Base-by-base conservation (phyloP, 345 rosid genomes). In the Kernera saxatilis region DNA sequence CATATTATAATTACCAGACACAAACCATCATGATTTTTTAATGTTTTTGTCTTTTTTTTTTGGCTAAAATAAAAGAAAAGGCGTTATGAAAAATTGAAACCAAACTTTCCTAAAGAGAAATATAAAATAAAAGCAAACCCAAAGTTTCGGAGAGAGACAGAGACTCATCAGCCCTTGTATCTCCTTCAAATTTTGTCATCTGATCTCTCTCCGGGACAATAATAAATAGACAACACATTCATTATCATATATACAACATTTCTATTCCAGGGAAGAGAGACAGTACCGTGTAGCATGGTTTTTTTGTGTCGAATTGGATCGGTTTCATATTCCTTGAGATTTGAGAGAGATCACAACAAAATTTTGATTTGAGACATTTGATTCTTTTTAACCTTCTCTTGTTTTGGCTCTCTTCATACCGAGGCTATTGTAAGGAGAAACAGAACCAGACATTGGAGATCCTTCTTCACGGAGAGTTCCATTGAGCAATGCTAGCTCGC, bases 371-470 rank as follows among this genome's bases (percentile, higher is more conserved):
- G 4, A 51, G 33, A 25, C 53, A 41, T 30, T 30, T 23, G 21
- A 9, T 30, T 11, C n/a, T n/a, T 25, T 61, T 72, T 69, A 68
- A 70, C 69, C 90, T 74, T 92, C 96, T 75, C 90, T 81, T 39
- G 97, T 95, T 82, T 95, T 95, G 71, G 99, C 98, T 76, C 99
- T 82, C 84, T 94, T 92, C 93, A 94, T 84, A 15, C 97, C 93
- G 3, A 92, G 97, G 82, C 87, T 87, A 86, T 84, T 83, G 82
- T 80, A 92, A 14, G 98, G 98, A 65, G 98, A 92, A 22, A 88
- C 86, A 1, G 98, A 88, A 49, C 99, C 94, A 0, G 98, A 84
- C 97, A 92, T 87, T 14, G 94, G 92, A 69, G 97, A 90, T 52
- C 98, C 96, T 73, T 88, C 99, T 45, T 88, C 94, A 2, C 98